Evolutionary conservation across 179 eudicot species (phyloP).

Genomic region (Pouteria campechiana): DNA sequence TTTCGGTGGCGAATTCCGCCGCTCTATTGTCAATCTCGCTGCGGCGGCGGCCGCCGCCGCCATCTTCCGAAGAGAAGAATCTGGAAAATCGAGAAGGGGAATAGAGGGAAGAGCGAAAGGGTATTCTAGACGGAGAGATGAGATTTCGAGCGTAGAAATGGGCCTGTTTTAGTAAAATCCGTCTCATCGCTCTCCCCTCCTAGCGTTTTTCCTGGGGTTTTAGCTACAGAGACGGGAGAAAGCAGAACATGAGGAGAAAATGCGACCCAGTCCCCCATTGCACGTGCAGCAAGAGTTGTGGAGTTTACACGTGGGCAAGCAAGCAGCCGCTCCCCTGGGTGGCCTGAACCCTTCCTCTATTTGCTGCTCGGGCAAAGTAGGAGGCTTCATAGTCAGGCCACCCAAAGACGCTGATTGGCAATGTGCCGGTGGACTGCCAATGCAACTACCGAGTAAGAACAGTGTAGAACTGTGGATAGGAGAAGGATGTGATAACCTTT

Average conservation of each 20-base stretch:
- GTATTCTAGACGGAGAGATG: conserved; percentile 1
- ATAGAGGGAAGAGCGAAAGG: background rate
- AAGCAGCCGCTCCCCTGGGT: background rate
- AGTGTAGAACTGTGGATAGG: too few species aligned
- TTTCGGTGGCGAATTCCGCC: conserved; percentile 5
- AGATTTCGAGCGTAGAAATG: conserved; percentile 8
- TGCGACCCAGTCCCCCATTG: too few species aligned
- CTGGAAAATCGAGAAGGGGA: conserved; percentile 1
- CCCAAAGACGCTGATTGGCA: too few species aligned
- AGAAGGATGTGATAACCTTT: too few species aligned
- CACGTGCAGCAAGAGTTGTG: too few species aligned
- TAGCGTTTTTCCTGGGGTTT: background rate
- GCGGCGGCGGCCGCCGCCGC: too few species aligned
- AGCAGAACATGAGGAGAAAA: too few species aligned
- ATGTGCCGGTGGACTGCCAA: too few species aligned
- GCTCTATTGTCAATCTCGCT: too few species aligned
- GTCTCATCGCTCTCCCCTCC: conserved; percentile 12
- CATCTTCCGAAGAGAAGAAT: conserved; percentile 19
- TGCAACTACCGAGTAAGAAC: too few species aligned
- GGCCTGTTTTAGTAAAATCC: conserved; percentile 12
- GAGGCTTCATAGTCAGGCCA: too few species aligned
- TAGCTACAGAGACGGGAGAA: background rate
- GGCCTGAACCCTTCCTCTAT: conserved; percentile 5
- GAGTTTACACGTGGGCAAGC: conserved; percentile 5
- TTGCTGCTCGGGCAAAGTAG: too few species aligned